Base-by-base conservation (phyloP, 78 protist species). In the Trichosphaerium sp. region DNA sequence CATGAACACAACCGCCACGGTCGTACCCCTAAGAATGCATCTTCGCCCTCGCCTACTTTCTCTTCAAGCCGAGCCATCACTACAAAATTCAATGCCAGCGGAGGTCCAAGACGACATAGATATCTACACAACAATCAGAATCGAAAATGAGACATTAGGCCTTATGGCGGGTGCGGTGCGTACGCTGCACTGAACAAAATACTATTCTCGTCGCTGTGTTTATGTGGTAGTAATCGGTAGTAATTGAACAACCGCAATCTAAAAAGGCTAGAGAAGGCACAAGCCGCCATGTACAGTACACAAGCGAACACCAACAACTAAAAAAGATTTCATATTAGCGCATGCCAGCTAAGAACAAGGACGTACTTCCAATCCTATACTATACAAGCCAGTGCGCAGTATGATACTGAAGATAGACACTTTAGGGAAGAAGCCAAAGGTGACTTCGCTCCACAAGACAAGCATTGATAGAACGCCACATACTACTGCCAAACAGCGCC, bases 1-100 rank as follows among this genome's bases (percentile, higher is more conserved):
- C 49, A 21, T 15, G 49, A 44, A 44, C 49, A 15, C 49, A 15
- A 15, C 15, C 49, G 31, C 49, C 49, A 44, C 49, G 15, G 31
- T 21, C 49, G 15, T 44, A 15, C 49, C 31, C 31, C 15, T 44
- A 21, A 15, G 49, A 15, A 15, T 21, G 49, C 15, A 21, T 44
- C 15, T 44, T 15, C 49, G 49, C 15, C 49, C 49, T 15, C 49
- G 49, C 15, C 31, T 44, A 15, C 15, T 21, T 44, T 44, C 31
- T 21, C 15, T 44, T 44, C 49, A 15, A 44, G 15, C 15, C 49
- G 49, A 15, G 49, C 32, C 32, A 56, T 25, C n/a, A 28, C 15
- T 12, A 56, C 52, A 14, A 56, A 56, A 14, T 56, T 56, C 54
- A 56, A 14, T 12, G 61, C 61, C n/a, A 56, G 61, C 61, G 61